Evolutionary conservation across 163 green algal genomes (phyloP), one percentile per base, ranked within the genome.

Genomic region (Chlorella variabilis): DNA sequence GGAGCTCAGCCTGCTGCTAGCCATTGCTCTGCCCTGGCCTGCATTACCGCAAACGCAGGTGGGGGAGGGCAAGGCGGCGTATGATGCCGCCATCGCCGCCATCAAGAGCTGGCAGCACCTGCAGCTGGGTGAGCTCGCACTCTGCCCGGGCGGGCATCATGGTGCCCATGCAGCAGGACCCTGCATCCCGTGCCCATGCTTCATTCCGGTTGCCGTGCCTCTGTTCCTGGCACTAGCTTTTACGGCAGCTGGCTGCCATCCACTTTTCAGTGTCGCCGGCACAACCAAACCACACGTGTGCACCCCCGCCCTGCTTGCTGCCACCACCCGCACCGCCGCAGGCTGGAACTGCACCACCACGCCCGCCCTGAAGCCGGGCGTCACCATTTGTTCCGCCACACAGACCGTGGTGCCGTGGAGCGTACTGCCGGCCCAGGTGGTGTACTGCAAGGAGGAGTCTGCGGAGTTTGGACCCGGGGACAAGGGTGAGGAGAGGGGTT

Each of bases 21-120:
- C n/a, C n/a, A n/a, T n/a, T n/a, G n/a, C n/a, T n/a, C n/a, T n/a
- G n/a, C n/a, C n/a, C n/a, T n/a, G n/a, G n/a, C n/a, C n/a, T n/a
- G n/a, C n/a, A n/a, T n/a, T n/a, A n/a, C n/a, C n/a, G n/a, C n/a
- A n/a, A n/a, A 1, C 17, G 23, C 84, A 93, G 88, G 78, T 94
- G 18, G 91, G 91, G n/a, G 79, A 85, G 39, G 91, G 91, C 2
- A 68, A 45, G 33, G 74, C 83, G 65, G 78, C 77, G 2, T 95
- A 89, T 54, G 67, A 88, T 2, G 66, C 71, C 9, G 90, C 89
- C 7, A 80, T 85, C n/a, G 34, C 70, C 6, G 49, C 84, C 36
- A 68, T 95, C 71, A 54, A 79, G 18, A 42, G 59, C 33, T 95
- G 92, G 91, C 85, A 85, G 41, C 92, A 96, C 45, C 94, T 96